Base-by-base conservation (phyloP, 108 stramenopile species). In the Aurantiochytrium sp. region DNA sequence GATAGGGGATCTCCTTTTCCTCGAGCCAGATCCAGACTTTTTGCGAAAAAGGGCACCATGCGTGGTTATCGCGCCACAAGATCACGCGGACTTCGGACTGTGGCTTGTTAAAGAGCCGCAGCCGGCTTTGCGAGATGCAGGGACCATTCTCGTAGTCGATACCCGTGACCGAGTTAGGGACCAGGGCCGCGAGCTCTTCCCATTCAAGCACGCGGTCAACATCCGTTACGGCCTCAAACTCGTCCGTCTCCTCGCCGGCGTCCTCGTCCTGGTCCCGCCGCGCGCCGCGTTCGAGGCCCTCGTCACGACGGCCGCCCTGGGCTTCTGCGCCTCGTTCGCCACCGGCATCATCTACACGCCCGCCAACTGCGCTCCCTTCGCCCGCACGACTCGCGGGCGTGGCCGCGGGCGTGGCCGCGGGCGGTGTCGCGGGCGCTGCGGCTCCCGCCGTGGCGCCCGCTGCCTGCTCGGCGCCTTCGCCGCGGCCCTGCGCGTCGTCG, bases 41-140 rank as follows among this genome's bases (percentile, higher is more conserved):
- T 72, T 92, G 90, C 44, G 88, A 92, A 49, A 92, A 92, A 2
- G 91, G 91, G 88, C 91, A 92, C 91, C 91, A 92, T 16, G 90
- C 91, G 88, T 92, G 90, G 49, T 59, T 92, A 53, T 92, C 91
- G 4, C 91, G 55, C 58, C 72, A 92, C 4, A 92, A 60, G 19
- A 53, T 88, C 28, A 88, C 76, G n/a, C 51, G 45, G 23, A 83
- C 76, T 6, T 83, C 76, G 51, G 45, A 43, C 76, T 83, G 49
- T 6, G 76, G 28, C 51, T 35, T 47, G 25, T 28, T 28, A 35
- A 83, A 83, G 45, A 83, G 51, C 25, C 76, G 6, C 76, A 83
- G 76, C 45, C 76, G 45, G 76, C 76, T 83, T 45, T 83, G 76
- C 51, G 76, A 47, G 51, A 83, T 83, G 76, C 49, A 47, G 2